These are phyloP conservation scores for Phaeolepiota aurea DNA, from an alignment of 768 basidiomycete species.

Conservation along the genomic window DNA sequence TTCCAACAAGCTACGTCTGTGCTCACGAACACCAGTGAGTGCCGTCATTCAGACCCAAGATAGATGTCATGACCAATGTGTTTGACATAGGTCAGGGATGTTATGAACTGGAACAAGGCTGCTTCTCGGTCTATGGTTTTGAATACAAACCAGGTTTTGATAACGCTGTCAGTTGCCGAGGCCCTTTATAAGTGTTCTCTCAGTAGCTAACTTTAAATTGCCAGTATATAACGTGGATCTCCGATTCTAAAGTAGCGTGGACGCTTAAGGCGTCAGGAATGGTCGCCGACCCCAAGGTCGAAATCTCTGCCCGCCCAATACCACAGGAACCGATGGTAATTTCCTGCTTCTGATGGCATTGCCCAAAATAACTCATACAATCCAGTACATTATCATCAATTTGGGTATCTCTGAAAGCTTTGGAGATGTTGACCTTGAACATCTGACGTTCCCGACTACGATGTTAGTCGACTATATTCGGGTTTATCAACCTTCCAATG, in stretches of 20 bases:
- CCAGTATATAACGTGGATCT: conserved; percentile 78
- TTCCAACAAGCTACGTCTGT: conserved; percentile 82
- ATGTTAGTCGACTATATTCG: conserved; percentile 86
- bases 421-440: conserved; percentile 54
- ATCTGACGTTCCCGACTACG: conserved; percentile 61
- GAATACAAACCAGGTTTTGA: conserved; percentile 72
- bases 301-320: conserved; percentile 63
- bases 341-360: too few relatives aligned
- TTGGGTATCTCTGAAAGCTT: conserved; percentile 83
- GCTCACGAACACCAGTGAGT: conserved; percentile 49
- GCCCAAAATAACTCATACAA: too few relatives aligned
- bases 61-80: too few relatives aligned
- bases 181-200: background rate
- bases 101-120: conserved; percentile 47
- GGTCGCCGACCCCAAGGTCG: conserved; percentile 40
- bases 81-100: conserved; percentile 71
- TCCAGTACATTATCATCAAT: conserved; percentile 79
- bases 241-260: conserved; percentile 57
- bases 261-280: conserved; percentile 58
- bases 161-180: conserved; percentile 38
- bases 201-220: conserved; percentile 2
- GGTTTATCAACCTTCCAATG: conserved; percentile 72
- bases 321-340: conserved; percentile 80
- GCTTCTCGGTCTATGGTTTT: conserved; percentile 69
- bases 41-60: too few relatives aligned